Evolutionary conservation across 2,329 filamentous ascomycete genomes (phyloP).

Genomic region (Erysiphe neolycopersici): DNA sequence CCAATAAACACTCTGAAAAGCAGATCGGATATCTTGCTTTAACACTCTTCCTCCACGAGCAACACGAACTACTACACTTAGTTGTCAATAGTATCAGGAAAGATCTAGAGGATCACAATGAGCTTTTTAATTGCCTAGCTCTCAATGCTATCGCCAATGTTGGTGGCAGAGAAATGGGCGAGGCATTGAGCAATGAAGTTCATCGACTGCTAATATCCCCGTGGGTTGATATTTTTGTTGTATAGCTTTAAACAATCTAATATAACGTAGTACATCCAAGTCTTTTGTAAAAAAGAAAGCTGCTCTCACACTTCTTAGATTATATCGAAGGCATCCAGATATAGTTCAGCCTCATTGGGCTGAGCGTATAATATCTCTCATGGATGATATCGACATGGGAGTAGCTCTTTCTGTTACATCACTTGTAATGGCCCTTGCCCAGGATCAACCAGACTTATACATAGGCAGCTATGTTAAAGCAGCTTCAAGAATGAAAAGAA

Average conservation of each 20-base stretch:
- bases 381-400: constrained; percentile 88
- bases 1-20: constrained; percentile 94
- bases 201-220: constrained; percentile 85
- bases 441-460: constrained; percentile 86
- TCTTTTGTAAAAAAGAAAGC: constrained; percentile 99
- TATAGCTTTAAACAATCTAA: constrained; percentile 2
- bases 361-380: constrained; percentile 91
- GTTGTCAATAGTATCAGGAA: constrained; percentile 98
- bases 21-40: constrained; percentile 97
- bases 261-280: constrained; percentile 41
- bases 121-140: constrained; percentile 90
- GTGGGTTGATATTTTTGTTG: constrained; percentile 23
- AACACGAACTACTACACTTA: constrained; percentile 83
- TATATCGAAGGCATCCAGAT: constrained; percentile 82
- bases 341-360: constrained; percentile 95
- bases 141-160: constrained; percentile 96
- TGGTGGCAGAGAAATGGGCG: constrained; percentile 87
- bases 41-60: constrained; percentile 87
- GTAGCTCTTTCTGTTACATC: constrained; percentile 91
- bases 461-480: constrained; percentile 87
- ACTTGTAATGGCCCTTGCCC: constrained; percentile 75
- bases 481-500: constrained; percentile 63
- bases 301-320: constrained; percentile 65
- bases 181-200: constrained; percentile 74
- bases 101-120: constrained; percentile 80